Evolutionary conservation across 352 stramenopile species (phyloP), one percentile per base, ranked within the genome.

Genomic region (Globisporangium paddicum): DNA sequence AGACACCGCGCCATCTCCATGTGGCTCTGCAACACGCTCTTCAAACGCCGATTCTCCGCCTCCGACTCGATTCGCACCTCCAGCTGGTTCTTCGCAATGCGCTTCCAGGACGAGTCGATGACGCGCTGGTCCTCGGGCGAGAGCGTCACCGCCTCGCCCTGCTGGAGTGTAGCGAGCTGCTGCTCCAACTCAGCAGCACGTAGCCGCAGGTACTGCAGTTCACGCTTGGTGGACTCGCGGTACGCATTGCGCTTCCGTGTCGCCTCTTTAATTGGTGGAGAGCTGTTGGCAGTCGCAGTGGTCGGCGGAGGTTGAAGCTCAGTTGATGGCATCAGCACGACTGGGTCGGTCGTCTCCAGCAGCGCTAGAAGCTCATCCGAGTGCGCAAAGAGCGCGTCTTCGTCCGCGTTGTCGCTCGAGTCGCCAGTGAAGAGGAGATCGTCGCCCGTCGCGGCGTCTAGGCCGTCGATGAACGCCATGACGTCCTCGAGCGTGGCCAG

Each of bases 221-320:
- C 72, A 2, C 53, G 55, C 30, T 77, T 77, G 44, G 73, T 65
- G 8, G 60, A 61, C 48, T 75, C 52, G 5, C 72, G 72, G 37
- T 80, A 77, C 30, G 63, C 45, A 46, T 72, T 72, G 26, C 66
- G 68, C 45, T 62, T 62, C 11, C 32, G 55, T 32, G 34, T 62
- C 44, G 34, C 28, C 2, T 47, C 41, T 50, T 60, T 50, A 13
- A 54, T 23, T 6, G 25, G 25, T 16, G 35, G 23, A 1, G 1
- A 5, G n/a, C 21, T 21, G 6, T 16, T 57, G 35, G 4, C 30
- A 11, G 11, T 9, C 48, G 48, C 16, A 4, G 11, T 32, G 11
- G 7, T 25, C 38, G 25, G 14, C 3, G 14, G 30, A 28, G 30
- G 10, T 18, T 37, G 18, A 30, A 30, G 11, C 6, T 18, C 3